Conservation (phyloP, 805 yeast species). For the Candida caryicola region DNA sequence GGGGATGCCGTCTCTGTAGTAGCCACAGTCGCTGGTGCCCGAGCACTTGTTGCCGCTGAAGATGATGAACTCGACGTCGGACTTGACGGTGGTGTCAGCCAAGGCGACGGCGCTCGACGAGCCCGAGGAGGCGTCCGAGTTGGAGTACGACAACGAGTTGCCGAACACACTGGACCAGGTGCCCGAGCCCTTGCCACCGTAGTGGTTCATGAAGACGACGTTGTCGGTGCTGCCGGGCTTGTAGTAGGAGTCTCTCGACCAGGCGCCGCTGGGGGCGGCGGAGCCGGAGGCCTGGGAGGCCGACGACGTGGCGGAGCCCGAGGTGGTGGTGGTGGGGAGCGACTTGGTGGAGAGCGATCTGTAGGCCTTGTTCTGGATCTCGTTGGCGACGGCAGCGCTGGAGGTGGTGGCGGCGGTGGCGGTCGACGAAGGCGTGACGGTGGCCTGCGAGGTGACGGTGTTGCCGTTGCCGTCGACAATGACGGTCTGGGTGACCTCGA, state of each 20-base stretch:
- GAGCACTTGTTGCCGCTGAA: slow-evolving; percentile 62
- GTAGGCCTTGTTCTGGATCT: slow-evolving; percentile 9
- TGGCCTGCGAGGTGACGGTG: slow-evolving; percentile 21
- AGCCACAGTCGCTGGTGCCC: slow-evolving; percentile 15
- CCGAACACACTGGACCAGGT: slow-evolving; percentile 84
- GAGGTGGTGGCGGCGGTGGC: slow-evolving; percentile 17
- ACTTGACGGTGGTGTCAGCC: slow-evolving; percentile 61
- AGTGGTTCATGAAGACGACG: slow-evolving; percentile 78
- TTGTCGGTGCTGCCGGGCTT: slow-evolving; percentile 69
- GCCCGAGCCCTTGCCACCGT: slow-evolving; percentile 91
- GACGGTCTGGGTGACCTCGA: slow-evolving; percentile 77
- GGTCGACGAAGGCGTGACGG: slow-evolving; percentile 21
- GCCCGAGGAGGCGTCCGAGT: slow-evolving; percentile 71
- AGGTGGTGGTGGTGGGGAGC: slow-evolving; percentile 14
- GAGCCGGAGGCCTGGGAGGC: no score
- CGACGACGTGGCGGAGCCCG: slow-evolving; percentile 1
- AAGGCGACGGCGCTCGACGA: slow-evolving; percentile 69
- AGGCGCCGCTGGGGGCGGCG: slow-evolving; percentile 47
- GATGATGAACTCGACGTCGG: slow-evolving; percentile 78
- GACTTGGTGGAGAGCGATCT: slow-evolving; percentile 9
- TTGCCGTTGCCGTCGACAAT: slow-evolving; percentile 61
- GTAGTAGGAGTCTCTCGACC: slow-evolving; percentile 72
- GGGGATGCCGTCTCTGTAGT: slow-evolving; percentile 49
- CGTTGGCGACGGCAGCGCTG: not conserved
- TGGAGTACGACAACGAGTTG: slow-evolving; percentile 84